These are phyloP conservation scores for Aspergillus leporis DNA, from an alignment of 495 filamentous ascomycete genomes.

Conservation along the genomic window DNA sequence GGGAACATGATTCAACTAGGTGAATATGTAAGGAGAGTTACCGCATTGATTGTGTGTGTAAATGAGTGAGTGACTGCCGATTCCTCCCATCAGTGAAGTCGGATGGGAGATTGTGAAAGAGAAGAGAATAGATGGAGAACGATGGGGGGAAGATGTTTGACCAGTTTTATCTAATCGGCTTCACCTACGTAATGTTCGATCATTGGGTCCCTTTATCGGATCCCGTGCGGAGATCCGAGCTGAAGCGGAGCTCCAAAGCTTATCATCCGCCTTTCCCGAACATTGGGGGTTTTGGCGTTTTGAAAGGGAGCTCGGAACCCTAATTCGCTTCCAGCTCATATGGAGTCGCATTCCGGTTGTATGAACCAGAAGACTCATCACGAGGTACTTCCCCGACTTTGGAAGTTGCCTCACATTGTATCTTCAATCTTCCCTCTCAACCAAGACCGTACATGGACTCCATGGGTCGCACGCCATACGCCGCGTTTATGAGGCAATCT, in stretches of 20 bases:
- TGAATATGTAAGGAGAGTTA: neutral
- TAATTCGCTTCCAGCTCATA: neutral
- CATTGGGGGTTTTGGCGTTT: neutral
- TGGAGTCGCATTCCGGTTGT: too few relatives aligned
- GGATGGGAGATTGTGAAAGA: neutral
- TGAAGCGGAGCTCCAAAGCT: conserved; percentile 17
- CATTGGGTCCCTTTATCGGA: neutral
- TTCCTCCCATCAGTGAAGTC: too few relatives aligned
- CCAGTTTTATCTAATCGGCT: neutral
- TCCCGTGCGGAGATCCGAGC: neutral
- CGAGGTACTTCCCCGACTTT: too few relatives aligned
- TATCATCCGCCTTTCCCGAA: conserved; percentile 23
- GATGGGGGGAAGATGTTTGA: neutral
- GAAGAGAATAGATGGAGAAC: neutral
- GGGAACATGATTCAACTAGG: conserved; percentile 7
- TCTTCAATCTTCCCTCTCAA: too few relatives aligned
- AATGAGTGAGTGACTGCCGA: too few relatives aligned
- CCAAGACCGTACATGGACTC: neutral
- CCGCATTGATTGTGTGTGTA: too few relatives aligned
- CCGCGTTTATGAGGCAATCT: neutral
- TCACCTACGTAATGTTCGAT: neutral
- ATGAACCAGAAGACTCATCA: too few relatives aligned
- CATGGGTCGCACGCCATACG: neutral
- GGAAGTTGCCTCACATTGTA: too few relatives aligned
- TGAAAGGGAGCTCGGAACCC: neutral